These are phyloP conservation scores for Solanum sejunctum DNA, from an alignment of 257 asterid species.

Conservation along the genomic window DNA sequence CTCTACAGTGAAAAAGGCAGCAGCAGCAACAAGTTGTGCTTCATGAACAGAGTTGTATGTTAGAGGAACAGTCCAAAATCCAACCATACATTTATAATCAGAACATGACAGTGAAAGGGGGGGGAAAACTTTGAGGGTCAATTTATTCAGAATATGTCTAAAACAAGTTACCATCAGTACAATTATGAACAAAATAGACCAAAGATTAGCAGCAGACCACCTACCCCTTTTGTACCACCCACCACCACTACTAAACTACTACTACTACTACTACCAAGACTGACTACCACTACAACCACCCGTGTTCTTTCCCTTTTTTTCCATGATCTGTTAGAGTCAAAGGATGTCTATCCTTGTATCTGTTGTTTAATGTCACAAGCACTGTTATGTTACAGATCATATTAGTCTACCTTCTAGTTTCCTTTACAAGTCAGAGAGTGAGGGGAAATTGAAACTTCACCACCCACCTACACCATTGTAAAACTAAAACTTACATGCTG, in stretches of 20 bases:
- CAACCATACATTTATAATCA: not conserved
- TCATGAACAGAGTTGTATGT: not conserved
- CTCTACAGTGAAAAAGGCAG: not conserved
- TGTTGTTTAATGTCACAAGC: slow-evolving; percentile 14
- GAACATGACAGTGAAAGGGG: not conserved
- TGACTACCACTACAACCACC: not conserved
- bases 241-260: not conserved
- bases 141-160: slow-evolving; percentile 9
- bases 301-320: not conserved
- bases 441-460: slow-evolving; percentile 2
- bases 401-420: slow-evolving; percentile 8
- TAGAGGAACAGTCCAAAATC: not conserved
- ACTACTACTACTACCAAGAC: not conserved
- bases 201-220: not conserved
- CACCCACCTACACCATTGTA: slow-evolving; percentile 4
- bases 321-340: slow-evolving; percentile 29
- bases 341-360: slow-evolving; percentile 2
- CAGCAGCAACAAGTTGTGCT: not conserved
- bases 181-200: slow-evolving; percentile 10
- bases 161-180: slow-evolving; percentile 11
- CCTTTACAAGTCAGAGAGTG: slow-evolving; percentile 13
- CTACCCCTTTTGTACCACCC: slow-evolving; percentile 6
- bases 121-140: not conserved
- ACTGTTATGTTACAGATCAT: slow-evolving; percentile 31
- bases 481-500: not conserved